These are phyloP conservation scores for Scenedesmus sp. DNA, from an alignment of 163 green algal genomes.

Conservation along the genomic window DNA sequence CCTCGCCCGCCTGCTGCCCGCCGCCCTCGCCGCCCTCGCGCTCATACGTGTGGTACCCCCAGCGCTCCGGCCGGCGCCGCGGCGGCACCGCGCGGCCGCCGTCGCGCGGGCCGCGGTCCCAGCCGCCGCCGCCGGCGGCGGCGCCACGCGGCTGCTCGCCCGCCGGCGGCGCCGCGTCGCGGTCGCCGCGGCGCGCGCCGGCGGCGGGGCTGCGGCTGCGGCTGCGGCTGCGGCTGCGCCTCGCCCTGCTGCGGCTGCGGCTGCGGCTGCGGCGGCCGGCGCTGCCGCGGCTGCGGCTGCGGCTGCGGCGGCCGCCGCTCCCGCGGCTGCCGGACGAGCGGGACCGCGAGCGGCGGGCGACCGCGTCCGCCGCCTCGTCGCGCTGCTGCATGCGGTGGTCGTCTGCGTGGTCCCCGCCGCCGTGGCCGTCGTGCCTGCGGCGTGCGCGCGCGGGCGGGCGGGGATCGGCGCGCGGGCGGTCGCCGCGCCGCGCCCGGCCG, in stretches of 20 bases:
- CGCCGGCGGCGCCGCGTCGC: no score
- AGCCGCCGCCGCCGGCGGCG: background rate
- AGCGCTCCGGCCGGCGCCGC: background rate
- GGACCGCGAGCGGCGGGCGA: no score
- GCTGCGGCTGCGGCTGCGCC: background rate
- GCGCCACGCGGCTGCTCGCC: background rate
- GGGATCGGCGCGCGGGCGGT: no score
- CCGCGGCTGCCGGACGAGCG: no score
- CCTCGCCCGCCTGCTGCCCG: no score
- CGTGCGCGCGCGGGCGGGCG: no score
- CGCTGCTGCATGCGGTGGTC: constrained; percentile 37
- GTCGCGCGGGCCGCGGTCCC: background rate
- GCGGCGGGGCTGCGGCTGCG: background rate
- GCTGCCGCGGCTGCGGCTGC: background rate
- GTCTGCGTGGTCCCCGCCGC: constrained; percentile 26
- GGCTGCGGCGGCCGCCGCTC: constrained; percentile 9
- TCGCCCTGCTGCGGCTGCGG: constrained; percentile 5
- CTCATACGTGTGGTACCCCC: constrained; percentile 12
- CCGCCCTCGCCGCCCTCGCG: constrained; percentile 13
- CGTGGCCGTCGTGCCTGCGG: constrained; percentile 27
- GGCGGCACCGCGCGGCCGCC: background rate
- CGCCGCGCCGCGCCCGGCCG: no score
- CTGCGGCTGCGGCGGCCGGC: background rate
- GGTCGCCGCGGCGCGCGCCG: no score
- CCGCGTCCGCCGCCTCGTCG: constrained; percentile 11